Evolutionary conservation across 139 green algal species (phyloP).

Genomic region (Coelastrella sp.): DNA sequence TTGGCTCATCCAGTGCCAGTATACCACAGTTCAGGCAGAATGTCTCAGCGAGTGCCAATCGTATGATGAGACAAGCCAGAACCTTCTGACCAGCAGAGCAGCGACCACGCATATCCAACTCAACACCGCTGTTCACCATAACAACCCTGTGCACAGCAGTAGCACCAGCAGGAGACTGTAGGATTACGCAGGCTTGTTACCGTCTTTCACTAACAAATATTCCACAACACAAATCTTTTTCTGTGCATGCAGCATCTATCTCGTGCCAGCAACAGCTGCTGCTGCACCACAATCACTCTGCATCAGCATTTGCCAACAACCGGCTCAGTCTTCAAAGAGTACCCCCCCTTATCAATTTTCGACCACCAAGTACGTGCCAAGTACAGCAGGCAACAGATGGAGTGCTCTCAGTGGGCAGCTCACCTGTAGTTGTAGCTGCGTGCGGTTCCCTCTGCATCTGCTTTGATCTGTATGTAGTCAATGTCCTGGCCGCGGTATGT

Average conservation of each 20-base stretch:
- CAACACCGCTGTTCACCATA: constrained; percentile 86
- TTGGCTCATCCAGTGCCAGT: constrained; percentile 98
- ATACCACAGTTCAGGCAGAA: constrained; percentile 99
- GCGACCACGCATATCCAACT: constrained; percentile 98
- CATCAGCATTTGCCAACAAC: too few species aligned
- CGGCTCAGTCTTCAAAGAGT: too few species aligned
- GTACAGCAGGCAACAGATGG: neutral
- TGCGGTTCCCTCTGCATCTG: constrained; percentile 77
- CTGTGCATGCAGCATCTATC: too few species aligned
- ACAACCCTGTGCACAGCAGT: constrained; percentile 74
- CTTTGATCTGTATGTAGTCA: constrained; percentile 94
- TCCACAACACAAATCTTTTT: too few species aligned
- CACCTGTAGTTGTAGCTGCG: constrained; percentile 97
- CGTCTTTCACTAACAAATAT: too few species aligned
- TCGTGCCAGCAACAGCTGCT: too few species aligned
- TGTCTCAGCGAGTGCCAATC: constrained; percentile 96
- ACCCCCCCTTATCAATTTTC: too few species aligned
- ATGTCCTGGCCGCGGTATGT: constrained; percentile 98
- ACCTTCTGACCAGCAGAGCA: constrained; percentile 98
- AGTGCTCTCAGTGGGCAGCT: neutral
- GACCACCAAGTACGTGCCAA: too few species aligned
- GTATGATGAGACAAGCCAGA: constrained; percentile 98
- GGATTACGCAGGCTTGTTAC: neutral
- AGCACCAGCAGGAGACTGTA: neutral
- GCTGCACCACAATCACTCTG: too few species aligned